phyloP scores from a whole-genome alignment of 129 eudicot species.

The Lonicera japonica region DNA sequence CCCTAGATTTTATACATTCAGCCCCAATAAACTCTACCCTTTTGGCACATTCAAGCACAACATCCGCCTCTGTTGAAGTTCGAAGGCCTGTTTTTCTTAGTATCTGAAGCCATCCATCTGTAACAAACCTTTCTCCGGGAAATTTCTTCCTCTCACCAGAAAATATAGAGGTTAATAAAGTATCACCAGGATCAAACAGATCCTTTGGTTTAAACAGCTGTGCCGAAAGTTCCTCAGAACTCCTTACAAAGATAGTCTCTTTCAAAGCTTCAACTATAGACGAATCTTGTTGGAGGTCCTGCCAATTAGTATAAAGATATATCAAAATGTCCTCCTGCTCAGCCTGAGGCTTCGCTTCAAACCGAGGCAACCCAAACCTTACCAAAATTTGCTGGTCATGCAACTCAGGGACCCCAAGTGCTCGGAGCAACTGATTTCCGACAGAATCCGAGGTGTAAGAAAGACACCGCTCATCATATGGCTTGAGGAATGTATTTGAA shows the following conservation, averaged over 20 bases:
- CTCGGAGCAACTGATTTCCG: constrained; percentile 56
- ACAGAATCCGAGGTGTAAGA: constrained; percentile 46
- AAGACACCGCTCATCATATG: constrained; percentile 66
- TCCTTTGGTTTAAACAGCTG: constrained; percentile 61
- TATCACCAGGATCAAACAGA: constrained; percentile 80
- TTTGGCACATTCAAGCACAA: constrained; percentile 89
- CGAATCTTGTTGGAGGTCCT: constrained; percentile 72
- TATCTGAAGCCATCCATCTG: constrained; percentile 87
- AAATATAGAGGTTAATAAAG: constrained; percentile 65
- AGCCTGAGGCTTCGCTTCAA: constrained; percentile 59
- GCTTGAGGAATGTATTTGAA: constrained; percentile 73
- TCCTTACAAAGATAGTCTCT: constrained; percentile 69
- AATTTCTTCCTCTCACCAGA: constrained; percentile 76
- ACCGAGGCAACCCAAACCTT: constrained; percentile 79
- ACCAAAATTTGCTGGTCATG: constrained; percentile 78
- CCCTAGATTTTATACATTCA: constrained; percentile 50
- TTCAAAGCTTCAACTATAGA: constrained; percentile 62
- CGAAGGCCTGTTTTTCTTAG: constrained; percentile 74
- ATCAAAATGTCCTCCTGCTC: constrained; percentile 81
- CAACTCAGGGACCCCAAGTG: constrained; percentile 82
- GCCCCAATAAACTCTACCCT: constrained; percentile 80
- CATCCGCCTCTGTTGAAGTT: constrained; percentile 69
- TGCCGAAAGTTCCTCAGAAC: constrained; percentile 68
- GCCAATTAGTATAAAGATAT: constrained; percentile 77
- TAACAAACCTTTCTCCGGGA: constrained; percentile 86